These are phyloP conservation scores for Alternaria sp. DNA, from an alignment of 2,329 filamentous ascomycete genomes.

Conservation along the genomic window DNA sequence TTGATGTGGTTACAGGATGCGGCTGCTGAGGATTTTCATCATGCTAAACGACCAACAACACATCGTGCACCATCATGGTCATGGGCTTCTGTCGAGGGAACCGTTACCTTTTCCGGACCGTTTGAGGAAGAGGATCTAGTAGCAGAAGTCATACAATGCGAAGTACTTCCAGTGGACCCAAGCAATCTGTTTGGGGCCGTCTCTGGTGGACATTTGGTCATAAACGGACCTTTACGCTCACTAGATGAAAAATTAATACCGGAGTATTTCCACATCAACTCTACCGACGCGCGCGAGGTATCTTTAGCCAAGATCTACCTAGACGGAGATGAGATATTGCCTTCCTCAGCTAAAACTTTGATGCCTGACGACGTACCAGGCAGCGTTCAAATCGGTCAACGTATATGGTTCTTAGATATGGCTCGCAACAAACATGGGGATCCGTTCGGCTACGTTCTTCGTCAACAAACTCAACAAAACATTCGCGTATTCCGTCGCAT, in stretches of 20 bases:
- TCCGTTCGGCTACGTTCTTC: neutral
- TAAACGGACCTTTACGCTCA: neutral
- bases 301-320: neutral
- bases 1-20: neutral
- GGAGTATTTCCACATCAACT: neutral
- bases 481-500: neutral
- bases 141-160: neutral
- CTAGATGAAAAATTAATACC: neutral
- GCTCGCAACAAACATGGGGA: neutral
- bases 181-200: neutral
- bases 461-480: neutral
- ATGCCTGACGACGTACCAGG: too few relatives aligned
- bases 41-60: neutral
- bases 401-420: neutral
- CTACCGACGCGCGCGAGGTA: neutral
- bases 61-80: slow-evolving; percentile 2
- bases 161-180: neutral
- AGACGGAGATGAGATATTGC: neutral
- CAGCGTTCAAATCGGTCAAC: neutral
- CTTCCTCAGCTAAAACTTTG: too few relatives aligned
- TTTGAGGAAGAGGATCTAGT: neutral
- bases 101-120: neutral
- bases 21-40: neutral
- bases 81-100: neutral
- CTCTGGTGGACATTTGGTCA: neutral